Percentiles rank a stretch among this genome's conserved stretches.
phyloP scores from a whole-genome alignment of 2,329 filamentous ascomycete species.

The Sordariomycetes sp. region DNA sequence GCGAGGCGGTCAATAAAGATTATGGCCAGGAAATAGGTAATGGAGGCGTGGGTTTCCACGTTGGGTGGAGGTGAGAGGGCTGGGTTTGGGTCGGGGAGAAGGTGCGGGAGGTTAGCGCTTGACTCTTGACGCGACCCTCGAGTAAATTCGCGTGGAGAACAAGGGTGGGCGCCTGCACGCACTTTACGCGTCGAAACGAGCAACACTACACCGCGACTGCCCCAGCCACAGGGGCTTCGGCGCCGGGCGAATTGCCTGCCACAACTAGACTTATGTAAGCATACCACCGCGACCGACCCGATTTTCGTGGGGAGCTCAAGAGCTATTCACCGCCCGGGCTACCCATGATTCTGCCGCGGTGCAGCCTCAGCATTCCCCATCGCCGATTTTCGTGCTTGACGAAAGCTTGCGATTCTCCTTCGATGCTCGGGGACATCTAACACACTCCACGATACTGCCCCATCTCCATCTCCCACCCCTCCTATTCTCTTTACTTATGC shows the following conservation, averaged over 20 bases:
- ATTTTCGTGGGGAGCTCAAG: background rate
- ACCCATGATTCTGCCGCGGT: background rate
- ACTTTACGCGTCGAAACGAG: conserved; percentile 1
- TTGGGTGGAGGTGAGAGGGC: background rate
- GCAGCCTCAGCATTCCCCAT: background rate
- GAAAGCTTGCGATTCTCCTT: background rate
- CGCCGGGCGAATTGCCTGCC: background rate
- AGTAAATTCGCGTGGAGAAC: conserved; percentile 3
- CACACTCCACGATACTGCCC: background rate
- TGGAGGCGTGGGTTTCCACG: background rate
- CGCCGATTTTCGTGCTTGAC: background rate
- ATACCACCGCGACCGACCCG: background rate
- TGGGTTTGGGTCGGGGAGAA: background rate
- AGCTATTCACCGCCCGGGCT: background rate
- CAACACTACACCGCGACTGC: background rate
- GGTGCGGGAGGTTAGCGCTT: background rate
- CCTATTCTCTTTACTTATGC: background rate
- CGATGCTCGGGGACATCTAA: background rate
- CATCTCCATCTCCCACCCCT: background rate
- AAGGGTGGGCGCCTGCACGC: background rate
- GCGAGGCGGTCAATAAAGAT: background rate
- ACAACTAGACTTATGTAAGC: background rate
- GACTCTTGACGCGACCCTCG: conserved; percentile 3
- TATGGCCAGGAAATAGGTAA: background rate
- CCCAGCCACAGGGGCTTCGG: background rate